phyloP scores from a whole-genome alignment of 1,139 yeast species.

The Yamadazyma taylorii region DNA sequence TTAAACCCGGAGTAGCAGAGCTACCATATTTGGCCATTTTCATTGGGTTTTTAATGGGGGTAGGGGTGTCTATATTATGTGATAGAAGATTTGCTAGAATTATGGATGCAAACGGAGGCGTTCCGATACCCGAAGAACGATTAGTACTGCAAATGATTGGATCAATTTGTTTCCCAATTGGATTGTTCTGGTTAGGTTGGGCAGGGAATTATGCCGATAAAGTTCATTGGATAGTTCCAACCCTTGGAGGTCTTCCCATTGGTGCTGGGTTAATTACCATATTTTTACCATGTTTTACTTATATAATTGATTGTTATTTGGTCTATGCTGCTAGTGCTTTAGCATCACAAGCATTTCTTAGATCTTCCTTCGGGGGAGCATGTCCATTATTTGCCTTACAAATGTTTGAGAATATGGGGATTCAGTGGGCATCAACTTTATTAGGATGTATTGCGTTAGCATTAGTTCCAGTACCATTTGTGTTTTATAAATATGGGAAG shows the following conservation, averaged over 20 bases:
- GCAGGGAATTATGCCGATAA: constrained; percentile 67
- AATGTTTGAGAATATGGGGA: constrained; percentile 74
- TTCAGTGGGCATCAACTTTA: constrained; percentile 81
- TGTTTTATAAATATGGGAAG: constrained; percentile 67
- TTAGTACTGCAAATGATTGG: constrained; percentile 74
- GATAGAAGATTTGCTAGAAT: constrained; percentile 25
- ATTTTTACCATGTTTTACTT: constrained; percentile 76
- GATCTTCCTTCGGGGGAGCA: constrained; percentile 58
- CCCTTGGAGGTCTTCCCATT: constrained; percentile 66
- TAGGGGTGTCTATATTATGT: constrained; percentile 32
- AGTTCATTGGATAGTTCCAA: constrained; percentile 86
- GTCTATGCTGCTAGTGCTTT: constrained; percentile 85
- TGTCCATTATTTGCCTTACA: constrained; percentile 54
- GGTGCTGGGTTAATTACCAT: constrained; percentile 77
- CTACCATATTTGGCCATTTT: constrained; percentile 63
- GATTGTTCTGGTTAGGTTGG: constrained; percentile 86
- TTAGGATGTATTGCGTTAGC: constrained; percentile 66
- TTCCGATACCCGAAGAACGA: constrained; percentile 77
- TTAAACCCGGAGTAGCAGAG: constrained; percentile 53
- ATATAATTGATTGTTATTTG: constrained; percentile 77
- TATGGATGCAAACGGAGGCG: constrained; percentile 48
- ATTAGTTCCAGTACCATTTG: constrained; percentile 73
- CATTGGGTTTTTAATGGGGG: constrained; percentile 63
- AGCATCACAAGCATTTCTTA: constrained; percentile 80
- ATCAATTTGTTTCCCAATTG: constrained; percentile 66